These are phyloP conservation scores for Pseudozyma sp. DNA, from an alignment of 1,284 basidiomycete genomes.

Conservation along the genomic window DNA sequence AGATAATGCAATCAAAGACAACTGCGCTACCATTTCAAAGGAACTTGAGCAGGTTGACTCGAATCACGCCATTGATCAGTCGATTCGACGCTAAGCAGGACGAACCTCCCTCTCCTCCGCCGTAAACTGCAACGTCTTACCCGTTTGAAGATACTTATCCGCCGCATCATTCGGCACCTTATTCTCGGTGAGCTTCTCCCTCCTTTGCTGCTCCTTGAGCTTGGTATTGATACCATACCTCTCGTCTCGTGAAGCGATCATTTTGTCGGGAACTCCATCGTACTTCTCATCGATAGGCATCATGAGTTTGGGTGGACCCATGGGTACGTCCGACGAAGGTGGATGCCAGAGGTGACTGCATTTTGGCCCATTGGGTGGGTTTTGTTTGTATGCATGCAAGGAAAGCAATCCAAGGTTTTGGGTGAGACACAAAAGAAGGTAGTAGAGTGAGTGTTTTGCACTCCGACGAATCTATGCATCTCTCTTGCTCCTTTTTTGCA, in stretches of 20 bases:
- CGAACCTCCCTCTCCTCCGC: conserved; percentile 17
- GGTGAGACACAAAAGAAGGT: background rate
- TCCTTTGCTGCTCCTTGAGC: conserved; percentile 27
- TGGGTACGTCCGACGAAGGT: conserved; percentile 13
- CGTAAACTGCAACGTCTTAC: conserved; percentile 28
- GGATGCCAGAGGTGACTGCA: conserved; percentile 32
- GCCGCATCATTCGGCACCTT: conserved; percentile 27
- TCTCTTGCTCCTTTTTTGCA: too few species aligned
- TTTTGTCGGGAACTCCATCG: conserved; percentile 10
- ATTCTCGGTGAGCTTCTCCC: conserved; percentile 18
- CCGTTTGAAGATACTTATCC: conserved; percentile 32
- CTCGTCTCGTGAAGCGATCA: conserved; percentile 21
- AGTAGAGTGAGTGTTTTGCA: background rate
- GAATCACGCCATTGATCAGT: too few species aligned
- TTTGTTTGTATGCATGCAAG: too few species aligned
- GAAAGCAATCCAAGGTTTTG: too few species aligned
- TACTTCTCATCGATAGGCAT: conserved; percentile 38
- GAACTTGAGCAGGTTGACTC: too few species aligned
- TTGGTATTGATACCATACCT: conserved; percentile 33
- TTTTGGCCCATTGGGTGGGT: background rate
- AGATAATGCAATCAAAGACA: too few species aligned
- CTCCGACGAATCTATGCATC: too few species aligned
- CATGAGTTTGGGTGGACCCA: conserved; percentile 47
- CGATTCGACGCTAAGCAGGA: conserved; percentile 4
- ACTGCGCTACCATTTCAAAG: too few species aligned